Evolutionary conservation across 2,329 filamentous ascomycete genomes (phyloP).

Genomic region (Sporothrix curviconia): DNA sequence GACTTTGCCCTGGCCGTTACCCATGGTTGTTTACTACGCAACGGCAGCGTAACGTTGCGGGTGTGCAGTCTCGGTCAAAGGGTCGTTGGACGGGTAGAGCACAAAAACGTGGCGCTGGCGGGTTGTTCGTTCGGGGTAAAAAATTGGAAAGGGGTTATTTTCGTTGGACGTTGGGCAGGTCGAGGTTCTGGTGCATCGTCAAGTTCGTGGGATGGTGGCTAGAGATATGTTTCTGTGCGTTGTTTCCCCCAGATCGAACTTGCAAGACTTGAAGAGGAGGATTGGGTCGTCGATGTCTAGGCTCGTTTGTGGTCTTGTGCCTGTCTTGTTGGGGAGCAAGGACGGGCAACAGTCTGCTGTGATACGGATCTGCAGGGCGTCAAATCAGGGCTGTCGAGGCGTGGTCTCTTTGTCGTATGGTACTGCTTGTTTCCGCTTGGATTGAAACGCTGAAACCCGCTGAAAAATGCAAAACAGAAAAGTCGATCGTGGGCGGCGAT

Average conservation of each 20-base stretch:
- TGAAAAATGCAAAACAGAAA: background rate
- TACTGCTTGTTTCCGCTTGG: slow-evolving; percentile 1
- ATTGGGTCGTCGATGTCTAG: no score
- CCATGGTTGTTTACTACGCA: slow-evolving; percentile 51
- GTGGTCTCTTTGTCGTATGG: background rate
- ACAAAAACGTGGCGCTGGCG: background rate
- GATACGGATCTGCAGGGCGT: slow-evolving; percentile 10
- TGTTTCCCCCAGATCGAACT: background rate
- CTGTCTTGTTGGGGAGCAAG: no score
- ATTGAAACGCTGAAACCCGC: slow-evolving; percentile 3
- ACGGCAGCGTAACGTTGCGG: background rate
- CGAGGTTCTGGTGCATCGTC: slow-evolving; percentile 7
- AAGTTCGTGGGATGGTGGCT: background rate
- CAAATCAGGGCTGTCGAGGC: background rate
- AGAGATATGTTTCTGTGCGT: background rate
- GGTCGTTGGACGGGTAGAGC: background rate
- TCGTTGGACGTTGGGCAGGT: background rate
- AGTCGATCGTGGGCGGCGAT: background rate
- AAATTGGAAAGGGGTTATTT: no score
- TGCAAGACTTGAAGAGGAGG: background rate
- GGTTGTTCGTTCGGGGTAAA: no score
- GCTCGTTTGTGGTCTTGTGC: no score
- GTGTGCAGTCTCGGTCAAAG: background rate
- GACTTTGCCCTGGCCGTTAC: slow-evolving; percentile 91
- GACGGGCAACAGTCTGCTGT: background rate